Conservation (phyloP, 1,284 basidiomycete genomes). For the Austroboletus olivaceoglutinosus region DNA sequence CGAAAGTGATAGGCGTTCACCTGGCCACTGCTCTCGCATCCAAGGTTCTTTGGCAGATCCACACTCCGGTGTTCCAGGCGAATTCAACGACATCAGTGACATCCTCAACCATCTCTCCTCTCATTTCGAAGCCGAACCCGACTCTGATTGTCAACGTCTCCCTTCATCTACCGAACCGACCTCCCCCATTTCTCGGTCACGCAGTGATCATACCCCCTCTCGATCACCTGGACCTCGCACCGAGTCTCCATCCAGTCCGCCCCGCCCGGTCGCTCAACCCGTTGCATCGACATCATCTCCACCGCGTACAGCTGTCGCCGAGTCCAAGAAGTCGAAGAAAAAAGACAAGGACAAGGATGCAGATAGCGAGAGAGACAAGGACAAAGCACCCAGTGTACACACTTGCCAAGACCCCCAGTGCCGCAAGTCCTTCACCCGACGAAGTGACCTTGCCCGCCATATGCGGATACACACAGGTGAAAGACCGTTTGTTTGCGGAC, state of each 20-base stretch:
- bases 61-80: conserved; percentile 48
- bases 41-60: conserved; percentile 29
- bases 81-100: conserved; percentile 70
- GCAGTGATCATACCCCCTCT: conserved; percentile 21
- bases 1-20: conserved; percentile 29
- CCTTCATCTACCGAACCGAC: conserved; percentile 24
- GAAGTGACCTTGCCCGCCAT: conserved; percentile 75
- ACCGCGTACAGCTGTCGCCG: conserved; percentile 17
- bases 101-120: conserved; percentile 69
- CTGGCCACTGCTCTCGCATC: conserved; percentile 30
- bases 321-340: conserved; percentile 42
- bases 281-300: conserved; percentile 34
- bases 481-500: conserved; percentile 72
- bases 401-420: conserved; percentile 66
- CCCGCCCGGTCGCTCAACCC: conserved; percentile 35
- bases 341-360: conserved; percentile 31
- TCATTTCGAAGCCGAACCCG: conserved; percentile 59
- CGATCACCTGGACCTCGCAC: conserved; percentile 19
- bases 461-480: conserved; percentile 89
- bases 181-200: conserved; percentile 35
- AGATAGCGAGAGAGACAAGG: conserved; percentile 39
- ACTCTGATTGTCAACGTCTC: conserved; percentile 38
- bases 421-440: conserved; percentile 70
- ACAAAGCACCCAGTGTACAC: conserved; percentile 37
- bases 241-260: conserved; percentile 31